Base-by-base conservation (phyloP, 2,329 filamentous ascomycete genomes). In the Penicillium sp. region DNA sequence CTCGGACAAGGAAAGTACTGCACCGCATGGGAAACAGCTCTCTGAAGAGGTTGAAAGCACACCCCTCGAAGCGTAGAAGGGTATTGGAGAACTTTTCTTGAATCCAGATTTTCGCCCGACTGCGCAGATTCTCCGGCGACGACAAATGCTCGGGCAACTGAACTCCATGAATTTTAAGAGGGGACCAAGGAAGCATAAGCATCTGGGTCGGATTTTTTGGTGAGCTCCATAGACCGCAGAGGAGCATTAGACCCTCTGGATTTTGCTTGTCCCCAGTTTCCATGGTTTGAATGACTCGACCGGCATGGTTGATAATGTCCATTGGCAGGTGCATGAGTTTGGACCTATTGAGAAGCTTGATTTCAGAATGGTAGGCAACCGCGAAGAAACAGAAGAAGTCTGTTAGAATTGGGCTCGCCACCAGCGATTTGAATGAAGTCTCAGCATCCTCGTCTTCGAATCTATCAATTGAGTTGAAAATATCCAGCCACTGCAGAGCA, bases 181-280 rank as follows among this genome's bases (percentile, higher is more conserved):
- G 44, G 10, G 51, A 53, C 51, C 51, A 53, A 12, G 31, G 37
- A 29, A 51, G 48, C 27, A 53, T 13, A 7, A 42, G 37, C 9
- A 44, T 23, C 23, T 42, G 23, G 1, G 2, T 38, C 15, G 42
- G 15, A 29, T 46, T 47, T 12, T 50, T 47, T 12, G 48, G 48
- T 8, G 46, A 28, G 12, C 31, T 44, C 7, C 46, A 51, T 6
- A 53, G 39, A 6, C 51, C 51, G 39, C 48, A 53, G 24, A 18
- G 10, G 15, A 51, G 45, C 12, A 38, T 35, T 1, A 53, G 27
- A 25, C 28, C 40, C 3, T 31, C 20, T 6, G 28, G 18, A 1
- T 25, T 35, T 13, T 41, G 9, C 1, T 33, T 24, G 5, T 44
- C 31, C n/a, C 10, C 9, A 7, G 31, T 6, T 25, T 42, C 28